These are phyloP conservation scores for Filobasidium uniguttulatum DNA, from an alignment of 1,284 basidiomycete genomes.

Conservation along the genomic window DNA sequence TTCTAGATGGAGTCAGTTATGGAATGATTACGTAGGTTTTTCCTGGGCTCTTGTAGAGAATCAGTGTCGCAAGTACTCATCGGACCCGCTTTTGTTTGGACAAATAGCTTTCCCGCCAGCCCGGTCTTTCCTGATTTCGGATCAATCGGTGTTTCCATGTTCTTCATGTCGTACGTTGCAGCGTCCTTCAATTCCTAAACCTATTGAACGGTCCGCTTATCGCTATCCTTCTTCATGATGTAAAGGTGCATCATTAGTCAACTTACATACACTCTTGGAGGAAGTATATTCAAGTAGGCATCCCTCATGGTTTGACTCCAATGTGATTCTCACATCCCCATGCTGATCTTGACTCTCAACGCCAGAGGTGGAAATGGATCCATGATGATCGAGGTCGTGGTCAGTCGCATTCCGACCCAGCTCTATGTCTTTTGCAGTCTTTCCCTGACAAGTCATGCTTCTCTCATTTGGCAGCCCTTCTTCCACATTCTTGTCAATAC, in stretches of 20 bases:
- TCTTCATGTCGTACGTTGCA: conserved; percentile 60
- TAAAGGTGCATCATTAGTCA: conserved; percentile 60
- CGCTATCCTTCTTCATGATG: conserved; percentile 15
- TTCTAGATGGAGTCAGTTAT: conserved; percentile 73
- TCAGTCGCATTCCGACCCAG: conserved; percentile 37
- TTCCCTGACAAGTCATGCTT: not conserved
- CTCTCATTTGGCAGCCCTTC: conserved; percentile 53
- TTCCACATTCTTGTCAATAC: conserved; percentile 78
- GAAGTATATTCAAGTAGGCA: conserved; percentile 58
- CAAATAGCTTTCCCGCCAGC: conserved; percentile 80
- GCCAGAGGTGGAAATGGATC: conserved; percentile 71
- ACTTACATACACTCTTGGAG: conserved; percentile 70
- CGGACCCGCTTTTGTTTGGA: not conserved
- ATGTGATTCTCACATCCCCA: too few species aligned
- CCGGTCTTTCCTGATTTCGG: conserved; percentile 71
- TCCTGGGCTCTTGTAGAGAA: not conserved
- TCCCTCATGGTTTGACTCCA: not conserved
- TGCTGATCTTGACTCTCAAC: too few species aligned
- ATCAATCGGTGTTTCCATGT: conserved; percentile 85
- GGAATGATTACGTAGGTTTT: conserved; percentile 52
- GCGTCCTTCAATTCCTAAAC: conserved; percentile 3
- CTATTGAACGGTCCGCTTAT: not conserved
- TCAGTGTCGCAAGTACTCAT: not conserved
- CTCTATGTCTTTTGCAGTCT: not conserved
- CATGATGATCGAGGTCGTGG: conserved; percentile 98